Percentiles rank a stretch among this genome's conserved stretches.
Conservation (phyloP, 2,329 filamentous ascomycete genomes). For the Cladophialophora immunda region DNA sequence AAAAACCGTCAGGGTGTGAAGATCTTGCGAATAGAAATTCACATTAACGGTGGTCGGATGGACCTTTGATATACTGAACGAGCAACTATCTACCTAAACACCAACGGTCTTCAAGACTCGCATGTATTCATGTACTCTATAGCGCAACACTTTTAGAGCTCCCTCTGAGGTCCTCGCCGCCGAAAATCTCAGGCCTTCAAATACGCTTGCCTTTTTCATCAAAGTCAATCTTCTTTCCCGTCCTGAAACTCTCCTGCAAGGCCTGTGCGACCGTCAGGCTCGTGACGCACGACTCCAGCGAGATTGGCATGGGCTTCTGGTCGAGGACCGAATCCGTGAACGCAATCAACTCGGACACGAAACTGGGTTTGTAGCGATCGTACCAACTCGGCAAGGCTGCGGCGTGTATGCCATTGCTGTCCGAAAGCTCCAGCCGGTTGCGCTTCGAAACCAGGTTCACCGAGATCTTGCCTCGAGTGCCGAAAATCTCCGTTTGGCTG, state of each 20-base stretch:
- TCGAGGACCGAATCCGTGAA: slow-evolving; percentile 38
- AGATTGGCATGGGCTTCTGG: slow-evolving; percentile 24
- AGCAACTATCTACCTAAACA: too few relatives aligned
- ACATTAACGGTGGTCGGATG: too few relatives aligned
- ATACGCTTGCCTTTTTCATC: slow-evolving; percentile 25
- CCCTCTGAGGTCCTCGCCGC: too few relatives aligned
- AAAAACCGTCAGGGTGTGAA: too few relatives aligned
- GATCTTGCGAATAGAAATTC: too few relatives aligned
- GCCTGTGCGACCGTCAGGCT: slow-evolving; percentile 28
- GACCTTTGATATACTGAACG: too few relatives aligned
- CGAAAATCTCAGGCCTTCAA: neutral
- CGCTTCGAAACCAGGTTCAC: slow-evolving; percentile 46
- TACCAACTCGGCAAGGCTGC: slow-evolving; percentile 42
- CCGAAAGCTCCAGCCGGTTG: slow-evolving; percentile 42
- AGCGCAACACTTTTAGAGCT: too few relatives aligned
- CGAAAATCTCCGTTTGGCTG: slow-evolving; percentile 54
- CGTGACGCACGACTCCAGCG: slow-evolving; percentile 26
- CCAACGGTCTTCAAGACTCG: too few relatives aligned
- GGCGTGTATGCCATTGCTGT: slow-evolving; percentile 39
- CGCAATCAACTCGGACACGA: slow-evolving; percentile 42
- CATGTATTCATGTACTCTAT: too few relatives aligned
- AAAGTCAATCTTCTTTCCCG: slow-evolving; percentile 26
- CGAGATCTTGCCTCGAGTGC: slow-evolving; percentile 50
- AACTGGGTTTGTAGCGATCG: slow-evolving; percentile 43
- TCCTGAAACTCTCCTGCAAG: slow-evolving; percentile 32